Base-by-base conservation (phyloP, 192 early-diverging fungal species). In the Jimgerdemannia lactiflua region DNA sequence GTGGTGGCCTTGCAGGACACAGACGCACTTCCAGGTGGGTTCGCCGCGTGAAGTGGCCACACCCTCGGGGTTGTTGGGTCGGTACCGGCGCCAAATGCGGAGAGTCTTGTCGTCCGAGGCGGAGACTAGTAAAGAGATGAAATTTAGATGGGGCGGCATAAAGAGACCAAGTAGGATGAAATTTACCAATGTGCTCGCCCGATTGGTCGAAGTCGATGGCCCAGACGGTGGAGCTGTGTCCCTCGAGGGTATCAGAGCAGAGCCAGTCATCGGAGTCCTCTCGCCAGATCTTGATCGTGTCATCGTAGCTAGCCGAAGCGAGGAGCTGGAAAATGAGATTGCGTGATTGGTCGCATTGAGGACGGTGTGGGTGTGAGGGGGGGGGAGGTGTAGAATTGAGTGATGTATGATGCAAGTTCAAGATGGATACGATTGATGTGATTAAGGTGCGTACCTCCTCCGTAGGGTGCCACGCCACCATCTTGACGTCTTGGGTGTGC, bases 181-280 rank as follows among this genome's bases (percentile, higher is more conserved):
- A 39, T 42, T 67, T 74, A 81, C 88, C 87, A 84, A 81, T 74
- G 65, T 87, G 71, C 54, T 85, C 79, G n/a, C 91, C 91, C 4
- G 84, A 72, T 6, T 82, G 83, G 76, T 95, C 89, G 71, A 98
- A 99, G 71, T 97, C 97, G 3, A 96, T 89, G 0, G 86, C 88
- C 98, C 98, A 99, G 3, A 99, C 96, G 0, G 98, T 98, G 20
- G 94, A 95, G 19, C 85, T 85, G 74, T 97, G 96, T 7, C 95
- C 96, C 14, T 88, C 82, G 40, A 99, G 83, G 14, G 94, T 95
- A 65, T 94, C 93, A 20, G 92, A 89, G 74, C 94, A 95, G 77
- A 92, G 93, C 98, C 98, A 99, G 82, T 99, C 98, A 74, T 98
- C 98, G 72, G 95, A 92, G 73, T 99, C 94, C 42, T 99, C 97